Evolutionary conservation across 495 filamentous ascomycete species (phyloP), one percentile per base, ranked within the genome.

Genomic region (Cercophora samala): DNA sequence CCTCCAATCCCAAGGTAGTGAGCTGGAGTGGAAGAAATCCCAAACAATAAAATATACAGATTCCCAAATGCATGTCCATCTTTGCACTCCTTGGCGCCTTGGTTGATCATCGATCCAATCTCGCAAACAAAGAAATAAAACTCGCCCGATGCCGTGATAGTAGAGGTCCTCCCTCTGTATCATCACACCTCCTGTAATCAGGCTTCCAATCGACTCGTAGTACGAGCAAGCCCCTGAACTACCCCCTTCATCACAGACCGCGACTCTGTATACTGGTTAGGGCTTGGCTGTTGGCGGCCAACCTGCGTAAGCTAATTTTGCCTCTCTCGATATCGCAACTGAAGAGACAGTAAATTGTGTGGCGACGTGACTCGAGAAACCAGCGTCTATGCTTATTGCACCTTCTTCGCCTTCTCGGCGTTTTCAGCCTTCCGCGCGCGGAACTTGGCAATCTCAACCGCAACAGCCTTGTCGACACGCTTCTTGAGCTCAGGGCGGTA

Each of bases 401-500:
- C 52, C 58, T 71, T 68, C 58, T 66, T 59, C 15, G 64, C 61
- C 62, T 73, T 69, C 64, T 72, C 67, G 51, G 68, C 71, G 58
- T 73, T 65, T 64, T 72, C 67, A 46, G 69, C 72, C 63, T 74
- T 76, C 55, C 81, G 80, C 60, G 71, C 73, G 46, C 83, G 81
- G 68, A 87, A 85, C 73, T 87, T 90, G 68, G 82, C 79, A 60
- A 91, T 79, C 75, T 95, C 90, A 66, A 84, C 77, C 74, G 87
- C 77, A 3, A 97, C 91, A 26, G 83, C 89, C 69, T 89, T 87
- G 61, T 93, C 86, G 42, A 97, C 84, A 52, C 95, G 84, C 60
- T 85, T 82, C 79, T 91, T 91, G 73, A 99, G 79, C 75, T 94
- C 93, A 0, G 90, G 90, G 24, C 95, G 85, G 78, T 98, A 99